Conservation (phyloP, 225 moss, liverwort and hornwort species). For the Polytrichum formosum region DNA sequence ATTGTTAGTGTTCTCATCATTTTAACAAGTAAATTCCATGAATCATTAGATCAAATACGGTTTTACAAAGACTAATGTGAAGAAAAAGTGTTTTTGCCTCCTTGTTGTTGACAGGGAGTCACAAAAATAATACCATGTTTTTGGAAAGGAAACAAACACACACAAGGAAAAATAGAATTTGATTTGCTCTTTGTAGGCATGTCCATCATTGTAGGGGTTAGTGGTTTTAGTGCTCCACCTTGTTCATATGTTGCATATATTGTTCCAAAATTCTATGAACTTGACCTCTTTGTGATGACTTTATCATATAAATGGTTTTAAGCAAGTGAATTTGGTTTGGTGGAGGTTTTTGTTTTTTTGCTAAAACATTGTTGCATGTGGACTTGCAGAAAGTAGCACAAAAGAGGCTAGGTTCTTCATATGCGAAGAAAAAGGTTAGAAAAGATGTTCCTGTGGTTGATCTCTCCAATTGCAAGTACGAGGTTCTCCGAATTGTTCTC, state of each 20-base stretch:
- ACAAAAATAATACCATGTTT: slow-evolving; percentile 22
- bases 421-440: slow-evolving; percentile 30
- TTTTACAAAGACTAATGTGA: background rate
- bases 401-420: slow-evolving; percentile 22
- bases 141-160: slow-evolving; percentile 8
- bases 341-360: background rate
- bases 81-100: background rate
- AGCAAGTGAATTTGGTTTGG: background rate
- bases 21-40: background rate
- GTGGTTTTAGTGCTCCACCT: background rate
- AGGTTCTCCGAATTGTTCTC: slow-evolving; percentile 70
- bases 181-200: slow-evolving; percentile 24
- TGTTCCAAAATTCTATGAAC: background rate
- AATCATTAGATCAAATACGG: background rate
- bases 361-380: background rate
- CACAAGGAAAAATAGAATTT: slow-evolving; percentile 5
- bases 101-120: background rate
- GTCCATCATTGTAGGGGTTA: slow-evolving; percentile 26
- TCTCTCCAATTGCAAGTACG: slow-evolving; percentile 89
- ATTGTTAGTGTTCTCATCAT: background rate
- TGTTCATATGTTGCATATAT: background rate
- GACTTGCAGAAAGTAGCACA: slow-evolving; percentile 44
- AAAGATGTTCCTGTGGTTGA: slow-evolving; percentile 72
- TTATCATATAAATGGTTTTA: background rate
- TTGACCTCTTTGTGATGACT: background rate